Percentiles rank a stretch among this genome's conserved stretches.
These are phyloP conservation scores for Pseudoneurospora amorphoporcata DNA, from an alignment of 495 filamentous ascomycete genomes.

Conservation along the genomic window DNA sequence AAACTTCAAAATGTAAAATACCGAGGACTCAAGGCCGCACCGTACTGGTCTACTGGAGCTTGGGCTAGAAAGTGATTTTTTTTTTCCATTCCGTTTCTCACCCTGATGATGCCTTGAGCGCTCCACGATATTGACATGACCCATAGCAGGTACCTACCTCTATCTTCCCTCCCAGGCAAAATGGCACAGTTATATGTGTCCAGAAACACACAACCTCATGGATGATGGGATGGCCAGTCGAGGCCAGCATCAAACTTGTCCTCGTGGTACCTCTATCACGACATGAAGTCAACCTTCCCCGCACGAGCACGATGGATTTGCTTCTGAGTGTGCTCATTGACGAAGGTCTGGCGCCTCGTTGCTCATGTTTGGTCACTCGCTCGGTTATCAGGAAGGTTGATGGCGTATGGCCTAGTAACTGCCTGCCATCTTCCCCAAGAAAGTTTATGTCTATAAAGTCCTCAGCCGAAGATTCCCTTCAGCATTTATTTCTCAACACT, in stretches of 20 bases:
- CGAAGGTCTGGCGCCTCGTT: not conserved
- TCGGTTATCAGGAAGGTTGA: not conserved
- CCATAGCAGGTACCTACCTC: not conserved
- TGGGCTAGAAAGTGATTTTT: too few species aligned
- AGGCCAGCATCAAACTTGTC: not conserved
- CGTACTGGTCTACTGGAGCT: too few species aligned
- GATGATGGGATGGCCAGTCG: not conserved
- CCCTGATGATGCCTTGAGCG: not conserved
- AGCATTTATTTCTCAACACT: too few species aligned
- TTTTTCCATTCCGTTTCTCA: not conserved
- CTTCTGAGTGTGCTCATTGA: not conserved
- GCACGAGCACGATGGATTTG: not conserved
- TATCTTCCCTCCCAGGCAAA: not conserved
- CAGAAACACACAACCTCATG: not conserved
- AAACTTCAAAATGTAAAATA: too few species aligned
- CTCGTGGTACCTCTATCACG: not conserved
- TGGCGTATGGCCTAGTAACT: too few species aligned
- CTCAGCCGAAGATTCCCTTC: too few species aligned
- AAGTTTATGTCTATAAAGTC: not conserved
- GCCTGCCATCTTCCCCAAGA: too few species aligned
- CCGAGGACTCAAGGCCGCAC: too few species aligned
- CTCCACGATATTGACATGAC: not conserved
- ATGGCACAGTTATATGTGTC: not conserved
- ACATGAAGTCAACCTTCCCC: not conserved
- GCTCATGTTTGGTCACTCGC: not conserved